Percentiles rank a stretch among this genome's conserved stretches.
Conservation (phyloP, 306 rosid genomes). For the Glycine latifolia region DNA sequence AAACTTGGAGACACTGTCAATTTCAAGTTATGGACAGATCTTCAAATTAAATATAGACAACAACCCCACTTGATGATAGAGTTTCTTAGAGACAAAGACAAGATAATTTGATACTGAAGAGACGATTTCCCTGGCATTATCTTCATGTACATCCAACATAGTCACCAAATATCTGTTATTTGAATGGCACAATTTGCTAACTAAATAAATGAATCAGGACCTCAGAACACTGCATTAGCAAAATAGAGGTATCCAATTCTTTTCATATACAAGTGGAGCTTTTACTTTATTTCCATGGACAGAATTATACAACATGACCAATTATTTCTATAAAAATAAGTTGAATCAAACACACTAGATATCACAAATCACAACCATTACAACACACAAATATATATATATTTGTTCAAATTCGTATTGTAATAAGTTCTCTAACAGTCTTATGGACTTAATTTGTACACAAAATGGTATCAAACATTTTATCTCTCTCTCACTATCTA, state of each 20-base stretch:
- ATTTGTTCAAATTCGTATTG: not conserved
- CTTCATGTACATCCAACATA: constrained; percentile 42
- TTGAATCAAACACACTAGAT: not conserved
- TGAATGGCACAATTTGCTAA: not conserved
- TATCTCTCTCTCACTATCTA: not conserved
- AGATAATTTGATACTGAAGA: not conserved
- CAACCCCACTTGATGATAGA: not conserved
- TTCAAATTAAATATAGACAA: not conserved
- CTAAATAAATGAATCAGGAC: not conserved
- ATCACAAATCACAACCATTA: not conserved
- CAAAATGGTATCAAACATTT: not conserved
- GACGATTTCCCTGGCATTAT: not conserved
- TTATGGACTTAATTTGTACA: not conserved
- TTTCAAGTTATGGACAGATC: not conserved
- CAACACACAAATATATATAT: too few species aligned
- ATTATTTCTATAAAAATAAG: not conserved
- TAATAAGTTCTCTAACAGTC: not conserved
- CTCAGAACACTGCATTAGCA: not conserved
- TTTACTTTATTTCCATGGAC: not conserved
- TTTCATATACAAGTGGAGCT: not conserved
- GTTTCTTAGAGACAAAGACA: constrained; percentile 5
- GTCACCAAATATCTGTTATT: not conserved
- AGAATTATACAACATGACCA: not conserved
- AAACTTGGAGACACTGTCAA: not conserved
- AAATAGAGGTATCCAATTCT: not conserved